Percentiles rank a stretch among this genome's conserved stretches.
Evolutionary conservation across 768 basidiomycete genomes (phyloP).

Genomic region (Porphyrellus cyaneotinctus): DNA sequence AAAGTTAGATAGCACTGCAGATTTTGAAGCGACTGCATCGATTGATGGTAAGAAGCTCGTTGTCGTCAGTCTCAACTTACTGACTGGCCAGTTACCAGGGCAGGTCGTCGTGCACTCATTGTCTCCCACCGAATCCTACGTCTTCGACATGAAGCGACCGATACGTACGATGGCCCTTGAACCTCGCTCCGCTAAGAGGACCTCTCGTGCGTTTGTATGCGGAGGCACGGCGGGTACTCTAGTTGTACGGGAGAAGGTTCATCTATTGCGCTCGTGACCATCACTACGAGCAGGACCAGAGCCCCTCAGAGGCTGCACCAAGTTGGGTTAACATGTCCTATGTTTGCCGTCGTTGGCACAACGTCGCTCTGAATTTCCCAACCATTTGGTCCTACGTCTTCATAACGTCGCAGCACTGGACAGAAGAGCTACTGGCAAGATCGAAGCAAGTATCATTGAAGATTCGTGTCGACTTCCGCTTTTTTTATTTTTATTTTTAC

Average conservation of each 20-base stretch:
- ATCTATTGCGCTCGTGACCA: too few species aligned
- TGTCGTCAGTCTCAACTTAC: slow-evolving; percentile 51
- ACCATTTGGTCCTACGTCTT: too few species aligned
- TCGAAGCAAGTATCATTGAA: too few species aligned
- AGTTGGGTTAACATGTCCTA: too few species aligned
- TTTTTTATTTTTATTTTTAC: too few species aligned
- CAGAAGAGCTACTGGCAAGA: too few species aligned
- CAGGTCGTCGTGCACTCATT: slow-evolving; percentile 87
- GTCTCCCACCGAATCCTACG: slow-evolving; percentile 72
- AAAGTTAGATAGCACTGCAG: slow-evolving; percentile 74
- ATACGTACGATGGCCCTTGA: slow-evolving; percentile 88
- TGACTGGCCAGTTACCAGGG: slow-evolving; percentile 48
- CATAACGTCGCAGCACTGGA: too few species aligned
- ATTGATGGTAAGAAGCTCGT: slow-evolving; percentile 69
- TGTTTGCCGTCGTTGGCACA: too few species aligned
- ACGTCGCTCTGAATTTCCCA: too few species aligned
- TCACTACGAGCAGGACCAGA: too few species aligned
- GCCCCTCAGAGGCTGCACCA: too few species aligned
- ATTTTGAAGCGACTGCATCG: slow-evolving; percentile 89
- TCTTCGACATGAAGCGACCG: slow-evolving; percentile 88
- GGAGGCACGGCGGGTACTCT: slow-evolving; percentile 90
- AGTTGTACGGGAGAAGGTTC: slow-evolving; percentile 88
- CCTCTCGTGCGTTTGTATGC: slow-evolving; percentile 76
- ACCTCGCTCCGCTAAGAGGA: slow-evolving; percentile 79
- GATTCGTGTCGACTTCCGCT: not conserved